Base-by-base conservation (phyloP, 1,284 basidiomycete species). In the Termitomyces sp. region DNA sequence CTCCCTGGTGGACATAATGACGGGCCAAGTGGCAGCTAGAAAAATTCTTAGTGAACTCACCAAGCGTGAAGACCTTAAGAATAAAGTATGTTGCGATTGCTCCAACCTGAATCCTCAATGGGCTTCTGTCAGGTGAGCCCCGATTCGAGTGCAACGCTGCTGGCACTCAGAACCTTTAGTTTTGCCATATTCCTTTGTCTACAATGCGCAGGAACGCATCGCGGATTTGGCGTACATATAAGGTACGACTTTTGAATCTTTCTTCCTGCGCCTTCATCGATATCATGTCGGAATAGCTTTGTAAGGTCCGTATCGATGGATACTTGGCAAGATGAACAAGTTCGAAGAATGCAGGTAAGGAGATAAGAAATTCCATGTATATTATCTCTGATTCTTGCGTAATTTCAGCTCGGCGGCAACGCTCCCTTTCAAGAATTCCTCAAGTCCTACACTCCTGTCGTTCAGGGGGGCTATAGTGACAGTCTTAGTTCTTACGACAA, bases 301-400 rank as follows among this genome's bases (percentile, higher is more conserved):
- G 91, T 96, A 50, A 80, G 93, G 64, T 93, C 90, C 45, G 83
- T 93, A 62, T 94, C 93, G 52, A 97, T 97, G 93, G 93, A 96
- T 72, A 88, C 92, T 62, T 97, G 93, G 93, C 88, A 91, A 54
- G 82, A 86, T 37, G 91, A 93, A 50, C 93, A 97, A 69, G 76
- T 96, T 60, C 85, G 75, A 64, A 84, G 93, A 60, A 96, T 97
- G 91, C 84, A 89, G 81, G 90, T 91, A 41, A 47, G 75, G 8
- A 28, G 10, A 26, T n/a, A 5, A 37, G 21, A 16, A 14, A 18
- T 16, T n/a, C 33, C 14, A 21, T 18, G 8, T 4, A 10, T 43
- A 19, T 38, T 8, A 18, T 19, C 31, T 28, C 50, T 48, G 10
- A 44, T 8, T 1, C 53, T 45, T 14, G 34, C 8, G 11, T 24